Conservation (phyloP, 306 rosid species). For the Vicia sativa region DNA sequence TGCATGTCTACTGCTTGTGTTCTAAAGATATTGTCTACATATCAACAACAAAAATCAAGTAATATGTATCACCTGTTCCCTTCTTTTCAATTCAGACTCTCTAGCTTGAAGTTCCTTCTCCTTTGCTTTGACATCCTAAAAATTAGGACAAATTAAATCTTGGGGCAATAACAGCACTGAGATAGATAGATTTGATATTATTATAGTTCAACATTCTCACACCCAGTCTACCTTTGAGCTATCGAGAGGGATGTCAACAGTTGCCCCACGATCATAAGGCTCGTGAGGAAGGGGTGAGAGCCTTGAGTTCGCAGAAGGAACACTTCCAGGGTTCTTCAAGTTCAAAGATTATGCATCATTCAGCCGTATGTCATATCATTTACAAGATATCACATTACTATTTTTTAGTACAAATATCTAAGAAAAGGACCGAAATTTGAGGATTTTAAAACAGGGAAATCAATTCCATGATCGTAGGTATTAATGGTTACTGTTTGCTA, state of each 20-base stretch:
- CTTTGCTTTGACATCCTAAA: constrained; percentile 68
- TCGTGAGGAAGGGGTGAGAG: constrained; percentile 85
- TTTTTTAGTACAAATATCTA: too few species aligned
- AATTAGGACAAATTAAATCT: constrained; percentile 32
- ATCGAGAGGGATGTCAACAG: constrained; percentile 72
- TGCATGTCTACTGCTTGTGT: constrained; percentile 5
- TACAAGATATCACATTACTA: too few species aligned
- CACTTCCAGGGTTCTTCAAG: constrained; percentile 60
- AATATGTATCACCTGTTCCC: constrained; percentile 73
- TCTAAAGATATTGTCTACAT: neutral
- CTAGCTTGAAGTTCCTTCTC: constrained; percentile 86
- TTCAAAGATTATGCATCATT: constrained; percentile 2
- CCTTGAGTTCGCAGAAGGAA: constrained; percentile 63
- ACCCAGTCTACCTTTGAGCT: constrained; percentile 52
- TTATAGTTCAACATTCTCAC: constrained; percentile 33
- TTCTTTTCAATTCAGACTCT: constrained; percentile 84
- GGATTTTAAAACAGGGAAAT: too few species aligned
- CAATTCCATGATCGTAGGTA: too few species aligned
- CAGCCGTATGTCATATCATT: too few species aligned
- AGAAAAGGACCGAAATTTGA: too few species aligned
- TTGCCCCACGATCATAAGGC: constrained; percentile 78
- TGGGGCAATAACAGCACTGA: constrained; percentile 27
- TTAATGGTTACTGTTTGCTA: neutral
- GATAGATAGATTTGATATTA: constrained; percentile 18
- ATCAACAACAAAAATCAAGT: neutral